Evolutionary conservation across 2,329 filamentous ascomycete species (phyloP).

Genomic region (Fusarium acutatum): DNA sequence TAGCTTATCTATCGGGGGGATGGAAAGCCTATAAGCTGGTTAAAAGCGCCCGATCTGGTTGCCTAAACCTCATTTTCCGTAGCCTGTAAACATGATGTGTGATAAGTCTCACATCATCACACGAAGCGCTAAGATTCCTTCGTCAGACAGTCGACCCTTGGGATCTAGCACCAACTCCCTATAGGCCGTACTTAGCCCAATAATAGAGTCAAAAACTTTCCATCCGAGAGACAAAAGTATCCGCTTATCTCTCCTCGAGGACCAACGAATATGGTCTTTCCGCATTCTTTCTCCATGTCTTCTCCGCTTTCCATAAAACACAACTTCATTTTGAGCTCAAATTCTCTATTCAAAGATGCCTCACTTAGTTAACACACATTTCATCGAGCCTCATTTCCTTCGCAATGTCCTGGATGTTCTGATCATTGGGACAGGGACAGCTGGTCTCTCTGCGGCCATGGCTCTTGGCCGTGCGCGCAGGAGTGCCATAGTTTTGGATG

Average conservation of each 20-base stretch:
- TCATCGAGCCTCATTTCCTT: background rate
- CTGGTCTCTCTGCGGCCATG: background rate
- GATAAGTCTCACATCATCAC: background rate
- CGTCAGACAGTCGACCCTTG: background rate
- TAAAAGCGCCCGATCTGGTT: accelerated
- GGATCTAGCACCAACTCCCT: accelerated
- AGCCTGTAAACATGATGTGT: background rate
- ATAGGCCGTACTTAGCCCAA: background rate
- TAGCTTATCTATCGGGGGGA: accelerated
- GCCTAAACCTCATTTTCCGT: background rate
- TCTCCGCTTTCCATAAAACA: background rate
- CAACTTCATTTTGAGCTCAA: background rate
- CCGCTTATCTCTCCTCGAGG: background rate
- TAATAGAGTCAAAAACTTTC: background rate
- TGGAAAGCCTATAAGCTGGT: accelerated
- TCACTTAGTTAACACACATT: background rate
- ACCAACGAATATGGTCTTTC: background rate
- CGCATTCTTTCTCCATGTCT: background rate
- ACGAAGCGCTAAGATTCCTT: background rate
- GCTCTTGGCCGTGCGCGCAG: background rate
- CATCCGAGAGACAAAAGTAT: background rate
- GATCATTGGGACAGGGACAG: background rate
- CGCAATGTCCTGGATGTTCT: slow-evolving; percentile 6
- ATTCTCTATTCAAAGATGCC: background rate
- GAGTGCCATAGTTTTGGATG: background rate